Percentiles rank a stretch among this genome's conserved stretches.
Evolutionary conservation across 371 early-diverging fungal species (phyloP).

Genomic region (Mortierella polycephala): DNA sequence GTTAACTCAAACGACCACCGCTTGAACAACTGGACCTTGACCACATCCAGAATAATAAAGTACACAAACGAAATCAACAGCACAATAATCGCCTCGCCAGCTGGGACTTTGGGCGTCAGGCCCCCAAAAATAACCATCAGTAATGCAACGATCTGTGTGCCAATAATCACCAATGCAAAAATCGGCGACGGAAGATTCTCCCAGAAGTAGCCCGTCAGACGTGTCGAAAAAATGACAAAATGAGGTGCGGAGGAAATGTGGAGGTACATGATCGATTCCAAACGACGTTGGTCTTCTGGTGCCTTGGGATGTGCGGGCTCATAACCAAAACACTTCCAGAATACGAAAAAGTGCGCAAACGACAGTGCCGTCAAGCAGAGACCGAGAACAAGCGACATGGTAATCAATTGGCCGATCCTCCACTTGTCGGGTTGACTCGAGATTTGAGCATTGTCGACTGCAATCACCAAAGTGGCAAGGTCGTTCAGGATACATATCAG

Average conservation of each 20-base stretch:
- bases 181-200: conserved; percentile 81
- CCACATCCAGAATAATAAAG: conserved; percentile 78
- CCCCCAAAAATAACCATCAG: conserved; percentile 86
- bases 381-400: conserved; percentile 76
- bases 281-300: conserved; percentile 33
- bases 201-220: conserved; percentile 92
- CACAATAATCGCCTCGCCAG: conserved; percentile 61
- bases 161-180: conserved; percentile 85
- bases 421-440: conserved; percentile 86
- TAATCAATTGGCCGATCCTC: conserved; percentile 86
- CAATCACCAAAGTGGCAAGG: conserved; percentile 86
- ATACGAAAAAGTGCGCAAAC: conserved; percentile 78
- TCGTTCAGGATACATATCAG: conserved; percentile 86
- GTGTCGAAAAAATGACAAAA: conserved; percentile 97
- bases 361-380: conserved; percentile 71
- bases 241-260: conserved; percentile 92
- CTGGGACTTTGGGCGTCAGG: conserved; percentile 63
- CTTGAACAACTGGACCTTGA: conserved; percentile 80
- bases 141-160: conserved; percentile 92
- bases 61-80: conserved; percentile 67
- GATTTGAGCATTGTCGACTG: conserved; percentile 87
- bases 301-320: conserved; percentile 28
- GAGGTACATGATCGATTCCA: conserved; percentile 85
- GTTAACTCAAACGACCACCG: conserved; percentile 80
- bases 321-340: conserved; percentile 45